Percentiles rank a stretch among this genome's conserved stretches.
Conservation (phyloP, 345 rosid species). For the Salix arbutifolia region DNA sequence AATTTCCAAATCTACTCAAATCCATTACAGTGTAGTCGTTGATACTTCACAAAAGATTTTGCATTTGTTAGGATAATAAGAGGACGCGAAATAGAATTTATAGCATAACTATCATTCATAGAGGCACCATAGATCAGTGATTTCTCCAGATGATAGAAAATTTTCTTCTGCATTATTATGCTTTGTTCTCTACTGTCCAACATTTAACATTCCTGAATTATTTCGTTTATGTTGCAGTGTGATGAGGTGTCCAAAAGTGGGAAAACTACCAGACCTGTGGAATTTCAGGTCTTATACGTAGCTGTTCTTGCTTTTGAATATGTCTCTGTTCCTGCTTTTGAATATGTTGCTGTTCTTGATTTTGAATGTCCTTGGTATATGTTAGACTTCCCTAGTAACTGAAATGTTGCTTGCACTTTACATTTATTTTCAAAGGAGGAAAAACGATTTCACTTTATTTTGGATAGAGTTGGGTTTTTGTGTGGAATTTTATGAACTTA, state of each 20-base stretch:
- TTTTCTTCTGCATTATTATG: not conserved
- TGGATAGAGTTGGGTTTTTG: not conserved
- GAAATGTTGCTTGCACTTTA: not conserved
- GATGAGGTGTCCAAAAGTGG: conserved; percentile 49
- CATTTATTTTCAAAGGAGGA: not conserved
- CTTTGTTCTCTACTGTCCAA: not conserved
- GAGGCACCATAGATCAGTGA: too few species aligned
- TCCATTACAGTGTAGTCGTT: too few species aligned
- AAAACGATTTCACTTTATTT: too few species aligned
- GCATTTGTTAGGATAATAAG: too few species aligned
- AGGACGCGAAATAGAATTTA: too few species aligned
- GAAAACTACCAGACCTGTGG: conserved; percentile 51
- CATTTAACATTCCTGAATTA: not conserved
- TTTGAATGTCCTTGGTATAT: not conserved
- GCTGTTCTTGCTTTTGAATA: not conserved
- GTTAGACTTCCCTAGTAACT: not conserved
- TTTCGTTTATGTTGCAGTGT: conserved; percentile 40
- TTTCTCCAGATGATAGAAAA: too few species aligned
- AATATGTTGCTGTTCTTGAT: too few species aligned
- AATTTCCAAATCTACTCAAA: too few species aligned
- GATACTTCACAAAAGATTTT: too few species aligned
- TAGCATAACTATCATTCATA: too few species aligned
- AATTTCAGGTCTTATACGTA: conserved; percentile 46
- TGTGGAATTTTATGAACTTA: not conserved
- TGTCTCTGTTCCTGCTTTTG: too few species aligned